phyloP scores from a whole-genome alignment of 768 basidiomycete species.

The Dictyophora rubrovolvata region DNA sequence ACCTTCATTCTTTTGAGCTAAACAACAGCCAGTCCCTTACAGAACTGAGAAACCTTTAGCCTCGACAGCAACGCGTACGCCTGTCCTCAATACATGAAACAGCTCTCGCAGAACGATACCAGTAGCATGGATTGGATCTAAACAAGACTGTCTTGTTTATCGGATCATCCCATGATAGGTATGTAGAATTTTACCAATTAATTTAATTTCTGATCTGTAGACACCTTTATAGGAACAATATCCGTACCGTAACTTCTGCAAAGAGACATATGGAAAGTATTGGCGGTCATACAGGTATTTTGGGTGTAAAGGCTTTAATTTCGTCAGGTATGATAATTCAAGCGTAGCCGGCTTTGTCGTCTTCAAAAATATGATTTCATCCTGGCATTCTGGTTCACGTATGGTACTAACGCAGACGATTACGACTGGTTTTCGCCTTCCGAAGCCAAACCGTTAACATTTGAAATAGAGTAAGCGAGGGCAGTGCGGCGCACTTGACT shows the following conservation, averaged over 20 bases:
- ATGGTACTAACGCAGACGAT: neutral
- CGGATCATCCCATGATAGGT: conserved; percentile 8
- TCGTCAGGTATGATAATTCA: neutral
- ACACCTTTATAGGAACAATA: neutral
- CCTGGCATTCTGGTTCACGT: conserved; percentile 3
- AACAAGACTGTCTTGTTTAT: conserved; percentile 6
- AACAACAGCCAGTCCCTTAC: neutral
- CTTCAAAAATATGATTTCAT: neutral
- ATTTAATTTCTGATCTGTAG: neutral
- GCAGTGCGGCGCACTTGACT: neutral
- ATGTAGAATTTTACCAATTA: neutral
- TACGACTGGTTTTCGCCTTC: conserved; percentile 3
- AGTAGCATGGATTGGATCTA: conserved; percentile 1
- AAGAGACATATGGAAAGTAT: neutral
- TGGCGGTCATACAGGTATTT: neutral
- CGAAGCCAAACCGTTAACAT: neutral
- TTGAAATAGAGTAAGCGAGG: neutral
- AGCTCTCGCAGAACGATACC: neutral
- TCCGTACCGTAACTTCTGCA: neutral
- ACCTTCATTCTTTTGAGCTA: neutral
- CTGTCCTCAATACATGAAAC: conserved; percentile 4
- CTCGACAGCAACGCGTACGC: neutral
- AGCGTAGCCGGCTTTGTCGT: neutral
- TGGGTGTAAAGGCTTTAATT: neutral
- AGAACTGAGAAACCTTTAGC: neutral